These are phyloP conservation scores for Calonectria hongkongensis DNA, from an alignment of 2,329 filamentous ascomycete genomes.

Conservation along the genomic window DNA sequence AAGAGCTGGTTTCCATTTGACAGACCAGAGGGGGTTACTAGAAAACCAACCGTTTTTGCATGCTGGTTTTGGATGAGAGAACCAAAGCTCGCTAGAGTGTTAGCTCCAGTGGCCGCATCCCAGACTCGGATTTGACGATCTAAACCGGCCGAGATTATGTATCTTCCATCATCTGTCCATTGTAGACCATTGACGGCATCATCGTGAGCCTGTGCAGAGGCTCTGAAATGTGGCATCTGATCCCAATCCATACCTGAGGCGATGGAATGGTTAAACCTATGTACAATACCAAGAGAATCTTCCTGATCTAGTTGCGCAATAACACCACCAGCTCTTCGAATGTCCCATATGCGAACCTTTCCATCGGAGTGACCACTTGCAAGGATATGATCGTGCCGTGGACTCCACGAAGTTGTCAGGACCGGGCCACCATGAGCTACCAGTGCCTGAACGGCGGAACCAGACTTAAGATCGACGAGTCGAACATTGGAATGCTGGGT, in stretches of 20 bases:
- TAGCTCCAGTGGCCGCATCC: conserved; percentile 87
- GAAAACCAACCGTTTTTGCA: conserved; percentile 76
- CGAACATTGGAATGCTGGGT: conserved; percentile 90
- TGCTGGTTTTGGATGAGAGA: conserved; percentile 85
- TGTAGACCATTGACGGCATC: conserved; percentile 89
- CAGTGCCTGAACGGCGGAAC: conserved; percentile 81
- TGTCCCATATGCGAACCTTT: conserved; percentile 89
- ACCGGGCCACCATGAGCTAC: conserved; percentile 81
- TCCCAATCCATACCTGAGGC: conserved; percentile 57
- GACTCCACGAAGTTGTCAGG: conserved; percentile 86
- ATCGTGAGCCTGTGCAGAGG: conserved; percentile 80
- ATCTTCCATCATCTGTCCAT: conserved; percentile 87
- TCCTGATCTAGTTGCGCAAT: conserved; percentile 89
- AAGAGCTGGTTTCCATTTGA: conserved; percentile 78
- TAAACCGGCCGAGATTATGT: conserved; percentile 87
- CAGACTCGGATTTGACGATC: conserved; percentile 91
- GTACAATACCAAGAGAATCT: conserved; percentile 82
- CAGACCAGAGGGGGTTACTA: conserved; percentile 77
- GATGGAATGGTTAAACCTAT: conserved; percentile 60
- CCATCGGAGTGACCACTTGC: conserved; percentile 92
- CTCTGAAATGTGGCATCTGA: conserved; percentile 64
- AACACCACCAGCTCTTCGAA: conserved; percentile 84
- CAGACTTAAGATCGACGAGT: conserved; percentile 90
- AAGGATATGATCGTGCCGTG: conserved; percentile 84
- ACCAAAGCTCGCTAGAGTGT: conserved; percentile 92